phyloP scores from a whole-genome alignment of 805 yeast species.

The Blastobotrys americana region DNA sequence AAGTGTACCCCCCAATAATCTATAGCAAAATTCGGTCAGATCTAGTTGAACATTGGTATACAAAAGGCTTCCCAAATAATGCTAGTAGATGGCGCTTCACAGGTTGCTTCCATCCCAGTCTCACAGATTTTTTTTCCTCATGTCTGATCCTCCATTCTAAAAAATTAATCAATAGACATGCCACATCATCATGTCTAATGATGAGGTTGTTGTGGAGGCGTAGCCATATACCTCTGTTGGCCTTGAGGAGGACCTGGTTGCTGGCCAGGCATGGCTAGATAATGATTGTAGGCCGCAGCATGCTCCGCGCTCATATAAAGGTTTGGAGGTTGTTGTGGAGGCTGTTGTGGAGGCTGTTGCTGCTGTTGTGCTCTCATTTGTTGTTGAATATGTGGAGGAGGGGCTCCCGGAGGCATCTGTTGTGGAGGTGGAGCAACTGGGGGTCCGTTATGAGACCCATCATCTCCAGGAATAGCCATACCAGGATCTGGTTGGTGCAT shows the following conservation, averaged over 20 bases:
- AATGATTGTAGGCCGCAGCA: constrained; percentile 55
- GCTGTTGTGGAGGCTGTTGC: constrained; percentile 31
- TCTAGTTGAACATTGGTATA: too few relatives aligned
- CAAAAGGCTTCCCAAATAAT: too few relatives aligned
- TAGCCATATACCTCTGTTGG: constrained; percentile 21
- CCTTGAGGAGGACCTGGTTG: constrained; percentile 24
- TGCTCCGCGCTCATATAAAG: constrained; percentile 36
- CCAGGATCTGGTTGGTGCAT: neutral
- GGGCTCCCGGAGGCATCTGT: constrained; percentile 25
- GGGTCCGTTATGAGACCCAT: neutral
- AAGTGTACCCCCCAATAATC: too few relatives aligned
- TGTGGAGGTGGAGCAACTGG: constrained; percentile 6
- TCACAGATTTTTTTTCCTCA: too few relatives aligned
- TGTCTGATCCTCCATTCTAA: too few relatives aligned
- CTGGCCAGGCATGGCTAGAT: constrained; percentile 34
- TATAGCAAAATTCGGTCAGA: too few relatives aligned
- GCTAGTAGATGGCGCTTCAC: too few relatives aligned
- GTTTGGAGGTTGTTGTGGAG: constrained; percentile 28
- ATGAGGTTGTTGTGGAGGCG: constrained; percentile 22
- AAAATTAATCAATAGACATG: neutral
- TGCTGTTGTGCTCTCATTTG: constrained; percentile 31
- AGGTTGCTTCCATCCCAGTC: too few relatives aligned
- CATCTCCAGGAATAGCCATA: neutral
- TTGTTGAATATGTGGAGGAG: constrained; percentile 18
- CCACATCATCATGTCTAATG: constrained; percentile 8